Evolutionary conservation across 306 rosid species (phyloP), one percentile per base, ranked within the genome.

Genomic region (Senna tora): DNA sequence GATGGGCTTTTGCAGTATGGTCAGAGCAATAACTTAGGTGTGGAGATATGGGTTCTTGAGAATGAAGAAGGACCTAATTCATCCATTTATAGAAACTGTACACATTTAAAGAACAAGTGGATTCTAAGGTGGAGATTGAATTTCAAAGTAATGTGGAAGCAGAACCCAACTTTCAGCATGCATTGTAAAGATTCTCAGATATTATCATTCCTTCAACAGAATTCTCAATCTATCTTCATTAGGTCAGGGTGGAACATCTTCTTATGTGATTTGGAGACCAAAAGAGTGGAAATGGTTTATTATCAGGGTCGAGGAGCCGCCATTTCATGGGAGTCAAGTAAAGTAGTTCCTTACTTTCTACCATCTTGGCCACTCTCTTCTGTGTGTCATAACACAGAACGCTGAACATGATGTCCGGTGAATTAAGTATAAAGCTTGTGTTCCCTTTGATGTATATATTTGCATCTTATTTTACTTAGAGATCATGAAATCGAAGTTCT

Each of bases 1-100:
- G 87, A 91, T 87, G 92, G 97, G 65, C 82, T 76, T 66, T 72
- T 91, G 81, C 92, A 71, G 74, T 91, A 86, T 75, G 90, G 95
- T 74, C 95, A 88, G 83, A 87, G 95, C 86, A 87, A 81, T 65
- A 80, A 65, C 41, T 68, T 82, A 41, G 95, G 95, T 52, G 32
- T 88, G 65, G 92, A 91, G 80, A 87, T 87, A 83, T 91, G 97
- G 97, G 51, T 80, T 52, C 95, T 87, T 28, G 79, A 75, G 75
- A 79, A 80, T 83, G 88, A 85, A 61, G 64, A 50, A 34, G 73
- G 41, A 45, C 39, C 28, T 16, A 56, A 46, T 36, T 67, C 89
- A 34, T 73, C 86, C 22, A 41, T 20, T 16, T 51, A 65, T 77
- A 6, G 69, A 58, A 80, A 74, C 47, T 79, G 82, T 25, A 47